Conservation (phyloP, 2,329 filamentous ascomycete genomes). For the Ascochyta viciae-villosae region DNA sequence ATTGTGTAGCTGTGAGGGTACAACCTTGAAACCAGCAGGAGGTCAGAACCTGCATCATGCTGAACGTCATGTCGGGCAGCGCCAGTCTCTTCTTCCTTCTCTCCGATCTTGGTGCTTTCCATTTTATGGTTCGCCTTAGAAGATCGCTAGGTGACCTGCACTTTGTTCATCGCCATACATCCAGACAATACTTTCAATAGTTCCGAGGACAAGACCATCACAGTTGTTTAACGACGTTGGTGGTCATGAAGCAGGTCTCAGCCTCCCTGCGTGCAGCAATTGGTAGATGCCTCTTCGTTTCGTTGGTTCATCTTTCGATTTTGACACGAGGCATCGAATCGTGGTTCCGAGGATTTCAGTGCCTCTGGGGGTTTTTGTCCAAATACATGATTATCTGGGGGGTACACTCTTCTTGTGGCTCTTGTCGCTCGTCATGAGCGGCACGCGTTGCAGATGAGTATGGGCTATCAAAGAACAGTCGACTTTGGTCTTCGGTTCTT, state of each 20-base stretch:
- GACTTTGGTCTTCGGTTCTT: slow-evolving; percentile 4
- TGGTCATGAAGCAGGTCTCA: slow-evolving; percentile 23
- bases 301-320: not conserved
- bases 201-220: slow-evolving; percentile 4
- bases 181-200: not conserved
- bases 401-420: slow-evolving; percentile 11
- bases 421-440: slow-evolving; percentile 9
- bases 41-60: not conserved
- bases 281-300: slow-evolving; percentile 15
- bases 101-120: slow-evolving; percentile 2
- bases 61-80: not conserved
- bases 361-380: slow-evolving; percentile 3
- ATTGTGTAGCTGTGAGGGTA: slow-evolving; percentile 2
- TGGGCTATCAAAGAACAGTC: slow-evolving; percentile 5
- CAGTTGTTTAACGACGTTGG: not conserved
- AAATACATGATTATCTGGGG: slow-evolving; percentile 20
- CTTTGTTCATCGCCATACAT: slow-evolving; percentile 8
- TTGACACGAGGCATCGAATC: slow-evolving; percentile 1
- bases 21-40: not conserved
- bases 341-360: slow-evolving; percentile 7
- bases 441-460: slow-evolving; percentile 11
- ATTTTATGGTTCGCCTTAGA: not conserved
- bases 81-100: not conserved
- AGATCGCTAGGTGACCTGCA: slow-evolving; percentile 12
- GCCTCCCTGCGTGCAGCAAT: slow-evolving; percentile 24